Evolutionary conservation across 2,329 filamentous ascomycete species (phyloP).

Genomic region (Penicillium sp.): DNA sequence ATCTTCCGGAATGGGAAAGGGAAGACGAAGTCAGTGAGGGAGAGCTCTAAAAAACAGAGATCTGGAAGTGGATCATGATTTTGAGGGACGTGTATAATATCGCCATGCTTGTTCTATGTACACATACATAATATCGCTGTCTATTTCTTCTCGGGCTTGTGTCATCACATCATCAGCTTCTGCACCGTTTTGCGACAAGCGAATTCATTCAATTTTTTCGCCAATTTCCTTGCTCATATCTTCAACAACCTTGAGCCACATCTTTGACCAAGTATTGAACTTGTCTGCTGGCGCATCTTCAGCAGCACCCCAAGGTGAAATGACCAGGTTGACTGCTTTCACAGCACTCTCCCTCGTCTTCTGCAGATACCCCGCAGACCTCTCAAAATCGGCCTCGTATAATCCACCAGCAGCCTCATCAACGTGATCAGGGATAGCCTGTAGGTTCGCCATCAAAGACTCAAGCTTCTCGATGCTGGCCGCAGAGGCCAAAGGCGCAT

Average conservation of each 20-base stretch:
- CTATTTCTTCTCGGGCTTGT: conserved; percentile 11
- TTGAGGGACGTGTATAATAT: conserved; percentile 15
- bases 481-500: conserved; percentile 17
- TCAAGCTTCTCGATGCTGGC: conserved; percentile 35
- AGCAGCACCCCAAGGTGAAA: conserved; percentile 71
- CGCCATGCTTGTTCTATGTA: conserved; percentile 16
- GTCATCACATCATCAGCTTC: conserved; percentile 6
- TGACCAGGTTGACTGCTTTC: conserved; percentile 69
- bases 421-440: conserved; percentile 42
- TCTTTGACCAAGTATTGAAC: conserved; percentile 74
- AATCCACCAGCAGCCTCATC: conserved; percentile 50
- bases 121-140: conserved; percentile 14
- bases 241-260: conserved; percentile 52
- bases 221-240: conserved; percentile 38
- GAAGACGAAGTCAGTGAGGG: conserved; percentile 21
- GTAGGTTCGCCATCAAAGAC: conserved; percentile 33
- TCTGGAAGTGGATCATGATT: neutral
- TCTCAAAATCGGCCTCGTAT: conserved; percentile 43
- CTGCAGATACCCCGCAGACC: conserved; percentile 33
- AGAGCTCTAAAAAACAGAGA: conserved; percentile 6
- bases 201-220: conserved; percentile 11
- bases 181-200: conserved; percentile 2
- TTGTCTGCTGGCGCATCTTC: conserved; percentile 65
- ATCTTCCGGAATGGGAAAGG: conserved; percentile 41
- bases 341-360: conserved; percentile 52